Evolutionary conservation across 2,329 filamentous ascomycete genomes (phyloP).

Genomic region (Fusarium sp.): DNA sequence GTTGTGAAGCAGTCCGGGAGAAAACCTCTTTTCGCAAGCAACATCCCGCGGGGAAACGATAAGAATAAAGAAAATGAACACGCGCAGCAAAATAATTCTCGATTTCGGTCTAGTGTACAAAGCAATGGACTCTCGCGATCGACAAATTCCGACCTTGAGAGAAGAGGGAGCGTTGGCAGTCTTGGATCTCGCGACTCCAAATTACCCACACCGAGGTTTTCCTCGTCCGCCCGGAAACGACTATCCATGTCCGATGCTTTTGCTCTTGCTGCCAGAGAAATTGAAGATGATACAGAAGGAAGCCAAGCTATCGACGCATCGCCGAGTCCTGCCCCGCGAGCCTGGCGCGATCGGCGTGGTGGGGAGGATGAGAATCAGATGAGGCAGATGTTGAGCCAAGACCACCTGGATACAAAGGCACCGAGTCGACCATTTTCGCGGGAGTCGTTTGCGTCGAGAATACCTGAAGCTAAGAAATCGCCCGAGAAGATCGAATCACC

Average conservation of each 20-base stretch:
- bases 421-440: slow-evolving; percentile 45
- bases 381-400: slow-evolving; percentile 49
- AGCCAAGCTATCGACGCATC: slow-evolving; percentile 59
- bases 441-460: slow-evolving; percentile 42
- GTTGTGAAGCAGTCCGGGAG: slow-evolving; percentile 59
- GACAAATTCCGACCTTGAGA: slow-evolving; percentile 48
- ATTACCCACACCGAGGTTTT: slow-evolving; percentile 54
- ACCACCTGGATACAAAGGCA: slow-evolving; percentile 52
- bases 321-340: slow-evolving; percentile 66
- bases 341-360: slow-evolving; percentile 56
- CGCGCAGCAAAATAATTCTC: slow-evolving; percentile 32
- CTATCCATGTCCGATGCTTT: slow-evolving; percentile 63
- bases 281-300: slow-evolving; percentile 46
- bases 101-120: slow-evolving; percentile 28
- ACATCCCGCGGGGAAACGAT: slow-evolving; percentile 43
- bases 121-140: slow-evolving; percentile 42
- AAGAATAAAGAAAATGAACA: slow-evolving; percentile 43
- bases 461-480: slow-evolving; percentile 37
- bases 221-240: slow-evolving; percentile 51
- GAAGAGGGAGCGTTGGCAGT: slow-evolving; percentile 42
- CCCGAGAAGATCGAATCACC: slow-evolving; percentile 41
- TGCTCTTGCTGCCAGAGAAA: slow-evolving; percentile 52
- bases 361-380: slow-evolving; percentile 52
- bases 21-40: slow-evolving; percentile 57
- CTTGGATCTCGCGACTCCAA: slow-evolving; percentile 52